phyloP scores from a whole-genome alignment of 1,284 basidiomycete genomes.

The Rhodotorula sp. region DNA sequence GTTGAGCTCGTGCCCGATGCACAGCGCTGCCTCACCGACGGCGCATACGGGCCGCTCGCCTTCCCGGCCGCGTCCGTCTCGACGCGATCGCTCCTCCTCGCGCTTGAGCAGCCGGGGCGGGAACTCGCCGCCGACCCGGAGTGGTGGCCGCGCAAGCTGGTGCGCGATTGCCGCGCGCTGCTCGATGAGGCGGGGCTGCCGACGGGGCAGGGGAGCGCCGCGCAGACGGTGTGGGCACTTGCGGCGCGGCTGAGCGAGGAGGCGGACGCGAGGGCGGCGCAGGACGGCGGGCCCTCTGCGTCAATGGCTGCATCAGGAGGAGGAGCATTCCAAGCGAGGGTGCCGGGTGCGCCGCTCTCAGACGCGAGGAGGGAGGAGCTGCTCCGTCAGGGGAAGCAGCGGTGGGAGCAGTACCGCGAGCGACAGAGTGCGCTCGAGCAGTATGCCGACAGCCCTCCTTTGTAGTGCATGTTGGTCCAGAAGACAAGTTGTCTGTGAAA shows the following conservation, averaged over 20 bases:
- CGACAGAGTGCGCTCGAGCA: constrained; percentile 9
- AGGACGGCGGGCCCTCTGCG: too few relatives aligned
- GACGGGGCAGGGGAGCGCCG: constrained; percentile 10
- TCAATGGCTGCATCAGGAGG: background rate
- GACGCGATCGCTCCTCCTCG: background rate
- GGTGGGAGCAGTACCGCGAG: constrained; percentile 32
- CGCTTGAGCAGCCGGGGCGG: constrained; percentile 5
- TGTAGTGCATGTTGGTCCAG: background rate
- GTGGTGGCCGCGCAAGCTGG: constrained; percentile 38
- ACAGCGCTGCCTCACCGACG: constrained; percentile 30
- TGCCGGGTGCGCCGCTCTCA: background rate
- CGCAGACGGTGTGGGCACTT: constrained; percentile 9
- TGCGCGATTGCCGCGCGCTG: constrained; percentile 31
- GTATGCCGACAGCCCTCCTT: background rate
- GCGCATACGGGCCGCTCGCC: constrained; percentile 36
- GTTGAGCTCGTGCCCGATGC: constrained; percentile 38
- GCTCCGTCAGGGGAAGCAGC: constrained; percentile 28
- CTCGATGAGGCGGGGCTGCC: constrained; percentile 38
- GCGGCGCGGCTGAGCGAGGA: constrained; percentile 7
- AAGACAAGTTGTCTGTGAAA: background rate
- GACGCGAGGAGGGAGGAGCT: constrained; percentile 27
- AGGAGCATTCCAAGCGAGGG: too few relatives aligned
- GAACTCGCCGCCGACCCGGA: background rate
- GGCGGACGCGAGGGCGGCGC: background rate
- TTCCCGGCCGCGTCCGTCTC: background rate